Evolutionary conservation across 2,329 filamentous ascomycete genomes (phyloP), one percentile per base, ranked within the genome.

Genomic region (Ophiocordyceps camponoti-saundersi): DNA sequence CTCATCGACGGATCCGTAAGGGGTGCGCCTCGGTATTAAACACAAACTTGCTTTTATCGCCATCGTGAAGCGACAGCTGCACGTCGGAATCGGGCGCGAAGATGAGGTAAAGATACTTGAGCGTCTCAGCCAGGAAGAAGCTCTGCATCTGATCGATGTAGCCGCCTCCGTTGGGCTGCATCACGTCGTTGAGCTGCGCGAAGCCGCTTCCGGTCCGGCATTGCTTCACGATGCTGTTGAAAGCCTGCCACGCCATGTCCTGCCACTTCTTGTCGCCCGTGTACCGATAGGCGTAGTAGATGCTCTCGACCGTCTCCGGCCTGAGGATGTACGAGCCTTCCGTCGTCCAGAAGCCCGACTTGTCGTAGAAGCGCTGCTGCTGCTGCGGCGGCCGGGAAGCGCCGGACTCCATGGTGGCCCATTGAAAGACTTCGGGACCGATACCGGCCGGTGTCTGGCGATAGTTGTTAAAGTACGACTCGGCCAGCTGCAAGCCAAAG

Each of bases 51-150:
- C 72, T 73, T n/a, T 59, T 56, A 44, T 63, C 59, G 42, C 62
- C 61, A 12, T 63, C 61, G 52, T 68, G 65, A 45, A 75, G 61
- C 57, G 76, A 72, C 55, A 69, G 71, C 5, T 77, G 72, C 55
- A 69, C 71, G 3, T 61, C 58, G 2, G 70, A 77, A 30, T 85
- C 82, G 59, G 64, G 66, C 0, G 75, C 71, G 57, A 79, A 77
- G 49, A 85, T 83, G 55, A 93, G 60, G 64, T 85, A 93, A 48
- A 74, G 68, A 61, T 93, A 93, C 70, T 94, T 94, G 61, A 94
- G 60, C 51, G 88, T 82, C 67, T 94, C 87, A 0, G 87, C 86
- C 61, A 93, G 87, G 68, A 84, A 80, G 66, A 92, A 94, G 56
- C 82, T 89, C 65, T 94, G 85, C 70, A 90, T 83, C 59, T 82